These are phyloP conservation scores for Candida tetrigidarum DNA, from an alignment of 1,139 yeast species.

Conservation along the genomic window DNA sequence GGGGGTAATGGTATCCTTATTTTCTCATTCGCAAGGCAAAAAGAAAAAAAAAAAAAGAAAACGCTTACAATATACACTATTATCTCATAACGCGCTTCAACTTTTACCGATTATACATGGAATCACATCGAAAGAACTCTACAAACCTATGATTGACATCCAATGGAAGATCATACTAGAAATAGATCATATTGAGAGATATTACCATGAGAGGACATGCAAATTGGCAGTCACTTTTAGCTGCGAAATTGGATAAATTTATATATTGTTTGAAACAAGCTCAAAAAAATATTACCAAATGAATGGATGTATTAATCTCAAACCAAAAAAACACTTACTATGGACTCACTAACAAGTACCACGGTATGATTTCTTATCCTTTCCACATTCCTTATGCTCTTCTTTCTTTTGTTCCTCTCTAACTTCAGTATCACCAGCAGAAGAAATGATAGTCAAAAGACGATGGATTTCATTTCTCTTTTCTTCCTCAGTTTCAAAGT, in stretches of 20 bases:
- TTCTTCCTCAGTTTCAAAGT: slow-evolving; percentile 22
- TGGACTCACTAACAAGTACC: slow-evolving; percentile 52
- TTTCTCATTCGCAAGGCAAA: too few relatives aligned
- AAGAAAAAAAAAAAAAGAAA: not conserved
- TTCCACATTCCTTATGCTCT: slow-evolving; percentile 30
- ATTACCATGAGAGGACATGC: too few relatives aligned
- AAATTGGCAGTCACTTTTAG: too few relatives aligned
- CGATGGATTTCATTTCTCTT: slow-evolving; percentile 31
- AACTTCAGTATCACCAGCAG: slow-evolving; percentile 38
- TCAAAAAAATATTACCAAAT: too few relatives aligned
- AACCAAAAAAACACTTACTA: not conserved
- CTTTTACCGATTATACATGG: not conserved
- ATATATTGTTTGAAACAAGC: too few relatives aligned
- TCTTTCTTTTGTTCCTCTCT: slow-evolving; percentile 28
- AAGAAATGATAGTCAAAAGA: slow-evolving; percentile 42
- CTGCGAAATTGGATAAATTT: too few relatives aligned
- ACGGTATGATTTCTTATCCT: slow-evolving; percentile 50
- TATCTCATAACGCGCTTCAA: not conserved
- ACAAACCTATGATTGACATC: not conserved
- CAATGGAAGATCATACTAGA: too few relatives aligned
- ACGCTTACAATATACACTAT: too few relatives aligned
- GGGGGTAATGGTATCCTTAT: too few relatives aligned
- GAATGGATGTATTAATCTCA: too few relatives aligned
- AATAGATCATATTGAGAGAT: too few relatives aligned
- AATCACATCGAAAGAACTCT: not conserved